Conservation (phyloP, 1,139 yeast genomes). For the Yamadazyma jaroonii region DNA sequence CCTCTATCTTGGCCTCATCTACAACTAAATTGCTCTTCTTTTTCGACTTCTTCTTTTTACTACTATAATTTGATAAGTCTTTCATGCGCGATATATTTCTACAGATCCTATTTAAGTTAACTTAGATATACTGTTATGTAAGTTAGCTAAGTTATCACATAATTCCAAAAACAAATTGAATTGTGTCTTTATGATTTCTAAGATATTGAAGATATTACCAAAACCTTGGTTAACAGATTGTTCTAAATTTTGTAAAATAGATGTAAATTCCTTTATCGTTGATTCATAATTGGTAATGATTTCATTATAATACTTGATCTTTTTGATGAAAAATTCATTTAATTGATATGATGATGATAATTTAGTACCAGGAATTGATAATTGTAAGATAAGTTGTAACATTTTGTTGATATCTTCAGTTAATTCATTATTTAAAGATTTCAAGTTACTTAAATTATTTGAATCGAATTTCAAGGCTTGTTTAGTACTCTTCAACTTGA, state of each 20-base stretch:
- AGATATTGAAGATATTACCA: constrained; percentile 54
- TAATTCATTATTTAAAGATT: constrained; percentile 52
- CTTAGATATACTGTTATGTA: constrained; percentile 60
- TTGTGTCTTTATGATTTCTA: constrained; percentile 75
- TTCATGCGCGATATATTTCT: constrained; percentile 10
- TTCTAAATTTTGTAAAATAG: constrained; percentile 42
- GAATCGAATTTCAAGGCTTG: constrained; percentile 59
- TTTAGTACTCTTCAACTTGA: constrained; percentile 60
- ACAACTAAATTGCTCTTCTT: neutral
- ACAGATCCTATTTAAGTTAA: constrained; percentile 11
- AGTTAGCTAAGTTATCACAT: constrained; percentile 84
- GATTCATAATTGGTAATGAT: constrained; percentile 70
- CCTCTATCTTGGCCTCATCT: neutral
- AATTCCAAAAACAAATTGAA: constrained; percentile 85
- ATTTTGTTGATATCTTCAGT: constrained; percentile 68
- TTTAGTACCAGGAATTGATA: constrained; percentile 66
- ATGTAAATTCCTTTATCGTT: constrained; percentile 71
- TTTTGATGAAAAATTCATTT: constrained; percentile 47
- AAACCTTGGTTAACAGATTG: constrained; percentile 43
- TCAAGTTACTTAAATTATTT: constrained; percentile 33
- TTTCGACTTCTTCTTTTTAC: constrained; percentile 4
- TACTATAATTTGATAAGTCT: constrained; percentile 16
- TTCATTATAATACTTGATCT: constrained; percentile 65
- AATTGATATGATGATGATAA: constrained; percentile 53
- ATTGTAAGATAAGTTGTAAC: constrained; percentile 61